Evolutionary conservation across 306 rosid genomes (phyloP).

Genomic region (Quercus agrifolia): DNA sequence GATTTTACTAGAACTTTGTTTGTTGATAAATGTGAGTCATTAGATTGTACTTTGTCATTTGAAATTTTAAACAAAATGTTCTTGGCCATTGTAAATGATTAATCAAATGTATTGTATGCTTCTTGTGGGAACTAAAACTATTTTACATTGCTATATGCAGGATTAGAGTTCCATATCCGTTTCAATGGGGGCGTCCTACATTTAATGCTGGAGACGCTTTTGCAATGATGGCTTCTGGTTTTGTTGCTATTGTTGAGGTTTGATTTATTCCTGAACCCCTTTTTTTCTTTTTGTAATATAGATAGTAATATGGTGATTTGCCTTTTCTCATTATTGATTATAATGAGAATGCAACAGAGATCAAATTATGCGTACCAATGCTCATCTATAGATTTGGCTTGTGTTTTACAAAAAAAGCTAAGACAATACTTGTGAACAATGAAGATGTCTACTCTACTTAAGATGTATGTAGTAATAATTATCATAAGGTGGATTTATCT

Average conservation of each 20-base stretch:
- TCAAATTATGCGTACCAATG: not conserved
- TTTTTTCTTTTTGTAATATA: not conserved
- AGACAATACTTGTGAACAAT: too few species aligned
- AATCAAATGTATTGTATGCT: not conserved
- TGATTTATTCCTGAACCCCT: not conserved
- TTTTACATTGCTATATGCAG: conserved; percentile 36
- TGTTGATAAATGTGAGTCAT: not conserved
- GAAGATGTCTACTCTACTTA: too few species aligned
- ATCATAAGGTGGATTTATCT: too few species aligned
- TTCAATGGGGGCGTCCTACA: conserved; percentile 84
- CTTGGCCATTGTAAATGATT: conserved; percentile 5
- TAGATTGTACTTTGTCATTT: not conserved
- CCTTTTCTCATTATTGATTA: not conserved
- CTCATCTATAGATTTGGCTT: not conserved
- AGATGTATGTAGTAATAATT: too few species aligned
- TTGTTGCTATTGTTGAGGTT: conserved; percentile 82
- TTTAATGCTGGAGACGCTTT: conserved; percentile 72
- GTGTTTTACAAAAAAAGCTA: too few species aligned
- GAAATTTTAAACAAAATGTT: not conserved
- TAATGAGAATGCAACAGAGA: not conserved
- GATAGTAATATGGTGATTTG: not conserved
- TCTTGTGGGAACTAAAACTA: not conserved
- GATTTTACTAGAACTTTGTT: too few species aligned
- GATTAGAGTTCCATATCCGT: conserved; percentile 89
- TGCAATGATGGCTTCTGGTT: conserved; percentile 67